Evolutionary conservation across 768 basidiomycete genomes (phyloP).

Genomic region (Kwoniella pini): DNA sequence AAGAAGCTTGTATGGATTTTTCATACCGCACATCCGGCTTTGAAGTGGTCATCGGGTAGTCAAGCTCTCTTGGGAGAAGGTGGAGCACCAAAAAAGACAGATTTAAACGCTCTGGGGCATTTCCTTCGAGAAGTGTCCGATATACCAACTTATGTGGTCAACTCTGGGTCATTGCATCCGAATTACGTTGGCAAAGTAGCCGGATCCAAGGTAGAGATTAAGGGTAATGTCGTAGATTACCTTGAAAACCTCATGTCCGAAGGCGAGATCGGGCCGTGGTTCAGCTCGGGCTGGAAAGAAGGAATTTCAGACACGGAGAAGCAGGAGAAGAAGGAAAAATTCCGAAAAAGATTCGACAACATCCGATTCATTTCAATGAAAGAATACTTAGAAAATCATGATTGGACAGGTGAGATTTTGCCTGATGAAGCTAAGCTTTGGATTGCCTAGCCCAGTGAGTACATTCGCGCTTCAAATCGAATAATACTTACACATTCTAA

Average conservation of each 20-base stretch:
- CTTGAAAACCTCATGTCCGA: not conserved
- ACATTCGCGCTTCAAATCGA: not conserved
- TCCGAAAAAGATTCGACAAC: not conserved
- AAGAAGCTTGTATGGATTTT: constrained; percentile 8
- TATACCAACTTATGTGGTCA: not conserved
- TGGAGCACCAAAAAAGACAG: not conserved
- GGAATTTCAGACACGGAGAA: not conserved
- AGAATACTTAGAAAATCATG: constrained; percentile 8
- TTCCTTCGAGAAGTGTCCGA: not conserved
- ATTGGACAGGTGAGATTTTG: constrained; percentile 7
- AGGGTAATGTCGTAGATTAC: not conserved
- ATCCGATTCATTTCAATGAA: not conserved
- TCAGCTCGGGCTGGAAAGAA: not conserved
- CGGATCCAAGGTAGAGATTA: not conserved
- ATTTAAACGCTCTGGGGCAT: not conserved
- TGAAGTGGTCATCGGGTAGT: not conserved
- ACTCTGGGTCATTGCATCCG: constrained; percentile 1
- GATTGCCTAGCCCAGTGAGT: not conserved
- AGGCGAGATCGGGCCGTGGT: not conserved
- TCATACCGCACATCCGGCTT: not conserved
- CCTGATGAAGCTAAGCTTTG: not conserved
- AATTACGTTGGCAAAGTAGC: not conserved
- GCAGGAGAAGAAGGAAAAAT: not conserved
- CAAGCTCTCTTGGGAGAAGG: not conserved
- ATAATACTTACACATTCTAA: not conserved